Evolutionary conservation across 2,329 filamentous ascomycete genomes (phyloP).

Genomic region (Macrophomina tecta): DNA sequence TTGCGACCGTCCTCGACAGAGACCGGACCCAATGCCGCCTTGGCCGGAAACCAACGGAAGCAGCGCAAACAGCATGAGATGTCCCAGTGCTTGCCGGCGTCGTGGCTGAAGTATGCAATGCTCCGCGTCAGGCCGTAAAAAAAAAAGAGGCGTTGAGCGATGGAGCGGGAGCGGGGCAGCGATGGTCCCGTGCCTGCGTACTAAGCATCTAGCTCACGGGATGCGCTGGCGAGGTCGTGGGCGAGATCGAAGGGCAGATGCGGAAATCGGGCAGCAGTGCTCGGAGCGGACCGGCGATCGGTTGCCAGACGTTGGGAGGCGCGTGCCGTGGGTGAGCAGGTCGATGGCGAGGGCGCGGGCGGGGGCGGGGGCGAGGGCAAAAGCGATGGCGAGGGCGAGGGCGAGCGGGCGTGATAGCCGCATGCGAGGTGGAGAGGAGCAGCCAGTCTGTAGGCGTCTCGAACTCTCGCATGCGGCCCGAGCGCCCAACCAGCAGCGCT

Average conservation of each 20-base stretch:
- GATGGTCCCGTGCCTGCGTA: not conserved
- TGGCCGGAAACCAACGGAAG: too few relatives aligned
- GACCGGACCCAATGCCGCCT: too few relatives aligned
- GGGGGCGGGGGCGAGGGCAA: not conserved
- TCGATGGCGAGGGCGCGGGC: too few relatives aligned
- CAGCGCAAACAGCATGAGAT: too few relatives aligned
- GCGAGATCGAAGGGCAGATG: not conserved
- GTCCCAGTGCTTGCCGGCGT: not conserved
- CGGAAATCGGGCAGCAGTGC: not conserved
- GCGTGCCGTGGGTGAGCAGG: too few relatives aligned
- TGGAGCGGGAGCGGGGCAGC: constrained; percentile 7
- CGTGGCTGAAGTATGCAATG: not conserved
- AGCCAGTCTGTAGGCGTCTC: not conserved
- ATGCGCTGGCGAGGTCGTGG: not conserved
- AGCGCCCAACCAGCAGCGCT: not conserved
- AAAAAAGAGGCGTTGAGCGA: not conserved
- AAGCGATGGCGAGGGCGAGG: not conserved
- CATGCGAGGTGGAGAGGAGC: not conserved
- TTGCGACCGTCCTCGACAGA: too few relatives aligned
- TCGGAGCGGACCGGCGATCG: not conserved
- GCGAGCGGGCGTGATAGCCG: not conserved
- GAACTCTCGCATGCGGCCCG: not conserved
- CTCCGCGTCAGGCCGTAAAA: not conserved
- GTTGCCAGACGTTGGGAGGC: not conserved
- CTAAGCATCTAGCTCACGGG: not conserved